phyloP scores from a whole-genome alignment of 2,329 filamentous ascomycete species.

The Fonsecaea erecta region DNA sequence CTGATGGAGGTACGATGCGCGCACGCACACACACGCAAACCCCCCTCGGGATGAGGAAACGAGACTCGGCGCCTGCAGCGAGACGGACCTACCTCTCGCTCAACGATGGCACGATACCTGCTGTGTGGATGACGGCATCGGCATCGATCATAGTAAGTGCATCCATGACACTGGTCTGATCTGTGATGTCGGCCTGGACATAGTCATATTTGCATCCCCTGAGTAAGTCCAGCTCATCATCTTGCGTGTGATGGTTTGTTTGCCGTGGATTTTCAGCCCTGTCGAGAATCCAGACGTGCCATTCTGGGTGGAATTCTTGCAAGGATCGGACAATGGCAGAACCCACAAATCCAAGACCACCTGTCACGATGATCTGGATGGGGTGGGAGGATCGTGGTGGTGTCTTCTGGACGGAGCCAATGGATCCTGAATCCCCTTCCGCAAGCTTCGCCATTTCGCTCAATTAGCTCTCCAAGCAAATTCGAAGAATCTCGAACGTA shows the following conservation, averaged over 20 bases:
- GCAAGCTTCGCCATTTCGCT: constrained; percentile 12
- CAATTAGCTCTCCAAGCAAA: neutral
- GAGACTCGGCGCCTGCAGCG: neutral
- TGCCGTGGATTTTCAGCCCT: constrained; percentile 28
- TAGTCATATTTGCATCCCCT: constrained; percentile 23
- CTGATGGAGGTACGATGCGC: neutral
- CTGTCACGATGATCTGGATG: constrained; percentile 44
- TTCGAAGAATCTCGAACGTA: neutral
- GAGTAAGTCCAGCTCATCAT: constrained; percentile 20
- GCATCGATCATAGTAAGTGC: constrained; percentile 50
- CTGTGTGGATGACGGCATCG: constrained; percentile 60
- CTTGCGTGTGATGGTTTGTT: neutral
- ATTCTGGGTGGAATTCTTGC: constrained; percentile 44
- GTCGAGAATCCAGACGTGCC: constrained; percentile 46
- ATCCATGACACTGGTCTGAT: constrained; percentile 37
- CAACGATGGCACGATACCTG: constrained; percentile 51
- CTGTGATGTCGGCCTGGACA: constrained; percentile 42
- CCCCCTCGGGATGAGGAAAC: neutral
- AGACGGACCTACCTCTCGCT: constrained; percentile 40
- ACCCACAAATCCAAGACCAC: constrained; percentile 49
- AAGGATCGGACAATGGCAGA: constrained; percentile 46
- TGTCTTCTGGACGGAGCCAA: neutral
- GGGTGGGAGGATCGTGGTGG: neutral
- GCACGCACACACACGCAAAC: neutral
- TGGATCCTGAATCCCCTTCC: neutral